phyloP scores from a whole-genome alignment of 495 filamentous ascomycete species.

The Lindgomyces ingoldianus region DNA sequence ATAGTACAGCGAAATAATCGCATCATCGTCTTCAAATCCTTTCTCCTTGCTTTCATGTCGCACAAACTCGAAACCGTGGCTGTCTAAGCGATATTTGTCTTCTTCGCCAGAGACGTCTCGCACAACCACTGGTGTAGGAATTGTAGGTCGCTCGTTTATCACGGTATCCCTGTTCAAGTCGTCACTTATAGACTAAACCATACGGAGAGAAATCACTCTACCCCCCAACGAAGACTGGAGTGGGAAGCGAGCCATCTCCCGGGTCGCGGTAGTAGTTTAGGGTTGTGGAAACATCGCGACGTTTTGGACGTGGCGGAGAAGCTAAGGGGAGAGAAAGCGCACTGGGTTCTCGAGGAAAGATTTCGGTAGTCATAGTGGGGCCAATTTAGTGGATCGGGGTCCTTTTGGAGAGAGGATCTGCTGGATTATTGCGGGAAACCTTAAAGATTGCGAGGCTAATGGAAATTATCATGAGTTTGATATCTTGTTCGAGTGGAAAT shows the following conservation, averaged over 20 bases:
- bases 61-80: conserved; percentile 6
- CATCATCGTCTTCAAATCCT: not conserved
- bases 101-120: conserved; percentile 4
- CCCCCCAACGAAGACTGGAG: conserved; percentile 8
- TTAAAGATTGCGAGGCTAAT: no score
- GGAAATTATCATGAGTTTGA: no score
- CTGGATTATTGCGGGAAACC: no score
- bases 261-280: conserved; percentile 17
- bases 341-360: no score
- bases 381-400: no score
- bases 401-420: no score
- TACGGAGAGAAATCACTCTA: no score
- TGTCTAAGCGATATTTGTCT: not conserved
- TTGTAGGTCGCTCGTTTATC: conserved; percentile 8
- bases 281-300: conserved; percentile 10
- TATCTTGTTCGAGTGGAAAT: no score
- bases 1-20: conserved; percentile 1
- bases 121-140: not conserved
- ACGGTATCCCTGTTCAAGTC: not conserved
- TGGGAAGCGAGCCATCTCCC: conserved; percentile 9
- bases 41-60: conserved; percentile 1
- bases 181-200: no score
- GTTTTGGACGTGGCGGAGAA: no score
- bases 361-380: no score
- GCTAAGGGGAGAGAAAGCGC: no score